These are phyloP conservation scores for Umbelopsis isabellina DNA, from an alignment of 192 early-diverging fungal species.

Conservation along the genomic window DNA sequence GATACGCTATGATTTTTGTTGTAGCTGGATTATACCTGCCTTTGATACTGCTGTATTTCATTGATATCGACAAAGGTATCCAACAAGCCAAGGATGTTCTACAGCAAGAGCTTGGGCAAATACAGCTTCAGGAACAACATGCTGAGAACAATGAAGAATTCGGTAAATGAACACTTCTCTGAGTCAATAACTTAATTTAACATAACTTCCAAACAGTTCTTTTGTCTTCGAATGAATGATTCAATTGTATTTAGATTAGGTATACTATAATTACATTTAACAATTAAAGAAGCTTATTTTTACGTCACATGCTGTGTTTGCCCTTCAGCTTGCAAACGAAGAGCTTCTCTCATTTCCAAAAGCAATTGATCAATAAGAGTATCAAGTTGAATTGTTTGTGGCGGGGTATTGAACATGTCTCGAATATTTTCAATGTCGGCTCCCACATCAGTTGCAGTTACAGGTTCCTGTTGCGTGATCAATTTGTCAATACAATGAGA, in stretches of 20 bases:
- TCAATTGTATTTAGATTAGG: neutral
- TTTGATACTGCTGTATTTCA: neutral
- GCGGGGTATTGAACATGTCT: constrained; percentile 47
- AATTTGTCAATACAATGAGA: neutral
- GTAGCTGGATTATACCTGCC: neutral
- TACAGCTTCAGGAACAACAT: neutral
- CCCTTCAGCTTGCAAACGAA: constrained; percentile 41
- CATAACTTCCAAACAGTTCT: no score
- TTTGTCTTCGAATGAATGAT: neutral
- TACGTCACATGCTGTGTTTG: constrained; percentile 4
- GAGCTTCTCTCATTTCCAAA: constrained; percentile 40
- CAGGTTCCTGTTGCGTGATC: neutral
- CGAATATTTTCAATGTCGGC: neutral
- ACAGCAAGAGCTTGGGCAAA: neutral
- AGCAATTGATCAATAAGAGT: constrained; percentile 40
- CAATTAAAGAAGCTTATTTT: neutral
- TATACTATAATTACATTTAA: neutral
- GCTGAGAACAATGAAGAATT: no score
- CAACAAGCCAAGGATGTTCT: no score
- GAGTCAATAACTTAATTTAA: no score
- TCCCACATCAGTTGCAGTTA: neutral
- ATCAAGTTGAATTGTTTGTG: constrained; percentile 31
- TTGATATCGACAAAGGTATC: neutral
- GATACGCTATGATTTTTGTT: constrained; percentile 5
- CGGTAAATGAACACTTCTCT: no score